Conservation (phyloP, 1,284 basidiomycete species). For the Austroboletus niveus region DNA sequence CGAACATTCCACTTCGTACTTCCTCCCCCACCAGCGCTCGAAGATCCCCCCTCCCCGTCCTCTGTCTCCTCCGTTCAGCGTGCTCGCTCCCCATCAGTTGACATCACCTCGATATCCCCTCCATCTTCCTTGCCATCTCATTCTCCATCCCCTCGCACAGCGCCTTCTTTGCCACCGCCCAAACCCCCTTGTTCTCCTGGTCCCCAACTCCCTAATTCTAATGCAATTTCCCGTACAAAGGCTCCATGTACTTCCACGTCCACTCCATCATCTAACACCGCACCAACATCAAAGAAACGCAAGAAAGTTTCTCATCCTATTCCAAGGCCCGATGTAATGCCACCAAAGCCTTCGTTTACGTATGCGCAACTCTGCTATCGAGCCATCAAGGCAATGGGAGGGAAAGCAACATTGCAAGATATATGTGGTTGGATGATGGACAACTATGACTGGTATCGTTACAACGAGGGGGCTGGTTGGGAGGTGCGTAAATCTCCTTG, state of each 20-base stretch:
- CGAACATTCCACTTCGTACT: slow-evolving; percentile 97
- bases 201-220: slow-evolving; percentile 57
- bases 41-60: slow-evolving; percentile 74
- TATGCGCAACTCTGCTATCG: slow-evolving; percentile 79
- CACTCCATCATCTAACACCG: slow-evolving; percentile 4
- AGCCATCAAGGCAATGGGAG: slow-evolving; percentile 75
- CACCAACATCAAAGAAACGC: slow-evolving; percentile 58
- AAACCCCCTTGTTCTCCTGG: slow-evolving; percentile 42
- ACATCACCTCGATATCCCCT: slow-evolving; percentile 77
- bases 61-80: slow-evolving; percentile 61
- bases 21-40: slow-evolving; percentile 67
- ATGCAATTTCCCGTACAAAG: slow-evolving; percentile 55
- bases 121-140: slow-evolving; percentile 76
- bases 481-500: slow-evolving; percentile 54
- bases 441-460: slow-evolving; percentile 86
- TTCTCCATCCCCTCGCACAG: slow-evolving; percentile 56
- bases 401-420: slow-evolving; percentile 87
- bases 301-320: slow-evolving; percentile 57
- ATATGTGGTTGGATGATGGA: slow-evolving; percentile 91
- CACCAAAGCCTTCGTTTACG: slow-evolving; percentile 73
- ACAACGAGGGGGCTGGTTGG: slow-evolving; percentile 80
- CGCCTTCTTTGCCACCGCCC: slow-evolving; percentile 31
- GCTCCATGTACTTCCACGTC: slow-evolving; percentile 22
- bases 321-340: slow-evolving; percentile 70
- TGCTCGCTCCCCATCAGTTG: slow-evolving; percentile 68